Percentiles rank a stretch among this genome's conserved stretches.
Evolutionary conservation across 345 rosid species (phyloP).

Genomic region (Bruguiera sexangula): DNA sequence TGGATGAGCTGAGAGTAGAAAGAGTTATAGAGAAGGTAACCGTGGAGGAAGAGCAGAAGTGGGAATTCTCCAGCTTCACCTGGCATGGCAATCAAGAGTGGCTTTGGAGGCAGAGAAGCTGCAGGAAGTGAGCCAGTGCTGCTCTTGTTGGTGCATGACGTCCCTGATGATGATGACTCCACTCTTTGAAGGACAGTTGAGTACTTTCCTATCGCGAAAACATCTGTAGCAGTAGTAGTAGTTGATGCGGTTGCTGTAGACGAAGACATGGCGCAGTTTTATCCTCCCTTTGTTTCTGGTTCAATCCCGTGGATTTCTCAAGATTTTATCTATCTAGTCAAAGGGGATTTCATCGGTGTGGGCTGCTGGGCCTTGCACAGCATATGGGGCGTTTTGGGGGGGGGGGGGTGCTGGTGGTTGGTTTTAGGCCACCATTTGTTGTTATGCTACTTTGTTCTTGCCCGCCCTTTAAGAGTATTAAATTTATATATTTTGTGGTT

Average conservation of each 20-base stretch:
- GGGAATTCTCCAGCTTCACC: slow-evolving; percentile 67
- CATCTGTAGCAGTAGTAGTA: slow-evolving; percentile 26
- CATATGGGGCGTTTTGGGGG: neutral
- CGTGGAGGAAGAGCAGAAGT: slow-evolving; percentile 70
- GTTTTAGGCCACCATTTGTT: no score
- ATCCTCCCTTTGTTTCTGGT: no score
- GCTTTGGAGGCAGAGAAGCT: slow-evolving; percentile 52
- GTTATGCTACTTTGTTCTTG: no score
- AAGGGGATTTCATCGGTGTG: neutral
- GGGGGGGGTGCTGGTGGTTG: no score
- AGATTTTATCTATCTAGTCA: neutral
- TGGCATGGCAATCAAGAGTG: slow-evolving; percentile 64
- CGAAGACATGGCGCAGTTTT: slow-evolving; percentile 11
- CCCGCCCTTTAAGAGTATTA: no score
- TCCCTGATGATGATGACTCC: slow-evolving; percentile 12
- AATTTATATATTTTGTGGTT: no score
- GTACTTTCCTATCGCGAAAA: slow-evolving; percentile 46
- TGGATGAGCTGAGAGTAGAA: slow-evolving; percentile 86
- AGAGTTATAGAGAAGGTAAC: slow-evolving; percentile 68
- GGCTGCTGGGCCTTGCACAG: neutral
- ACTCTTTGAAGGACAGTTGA: slow-evolving; percentile 36
- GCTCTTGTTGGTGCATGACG: slow-evolving; percentile 17
- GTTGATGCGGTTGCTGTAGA: slow-evolving; percentile 7
- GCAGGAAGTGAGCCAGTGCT: neutral
- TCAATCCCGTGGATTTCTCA: neutral